Conservation (phyloP, 2,329 filamentous ascomycete species). For the Aspergillus sp. region DNA sequence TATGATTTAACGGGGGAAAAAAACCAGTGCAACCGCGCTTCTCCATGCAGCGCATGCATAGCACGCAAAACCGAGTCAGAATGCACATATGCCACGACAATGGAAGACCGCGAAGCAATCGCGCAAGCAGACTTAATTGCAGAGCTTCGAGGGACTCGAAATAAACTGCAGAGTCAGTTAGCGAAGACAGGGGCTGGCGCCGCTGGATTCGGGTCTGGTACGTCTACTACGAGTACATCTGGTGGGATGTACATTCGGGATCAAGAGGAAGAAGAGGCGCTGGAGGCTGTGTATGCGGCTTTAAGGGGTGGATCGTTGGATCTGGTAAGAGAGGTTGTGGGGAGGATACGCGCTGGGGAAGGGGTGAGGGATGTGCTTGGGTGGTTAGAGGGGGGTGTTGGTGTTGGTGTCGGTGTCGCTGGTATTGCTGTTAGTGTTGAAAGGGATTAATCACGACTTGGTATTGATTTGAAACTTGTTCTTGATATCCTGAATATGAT, state of each 20-base stretch:
- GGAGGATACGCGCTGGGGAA: slow-evolving; percentile 12
- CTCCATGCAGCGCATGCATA: slow-evolving; percentile 19
- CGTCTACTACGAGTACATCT: neutral
- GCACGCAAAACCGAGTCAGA: slow-evolving; percentile 12
- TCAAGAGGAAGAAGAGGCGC: slow-evolving; percentile 1
- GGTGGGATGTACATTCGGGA: neutral
- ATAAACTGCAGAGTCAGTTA: slow-evolving; percentile 9
- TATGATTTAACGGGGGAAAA: too few relatives aligned
- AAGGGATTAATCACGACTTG: neutral
- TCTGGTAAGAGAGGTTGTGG: slow-evolving; percentile 9
- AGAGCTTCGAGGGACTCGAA: slow-evolving; percentile 11
- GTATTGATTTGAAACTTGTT: neutral
- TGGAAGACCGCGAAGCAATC: slow-evolving; percentile 19
- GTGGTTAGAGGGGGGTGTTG: neutral
- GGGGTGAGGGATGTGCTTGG: slow-evolving; percentile 7
- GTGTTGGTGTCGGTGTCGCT: neutral
- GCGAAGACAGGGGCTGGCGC: neutral
- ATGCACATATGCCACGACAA: slow-evolving; percentile 17
- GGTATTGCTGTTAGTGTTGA: neutral
- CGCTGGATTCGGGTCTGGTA: too few relatives aligned
- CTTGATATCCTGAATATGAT: neutral
- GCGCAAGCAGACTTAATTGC: slow-evolving; percentile 18
- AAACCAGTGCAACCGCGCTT: slow-evolving; percentile 18
- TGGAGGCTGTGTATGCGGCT: slow-evolving; percentile 16
- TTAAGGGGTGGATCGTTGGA: slow-evolving; percentile 11